These are phyloP conservation scores for Colletotrichum simmondsii DNA, from an alignment of 2,329 filamentous ascomycete genomes.

Conservation along the genomic window DNA sequence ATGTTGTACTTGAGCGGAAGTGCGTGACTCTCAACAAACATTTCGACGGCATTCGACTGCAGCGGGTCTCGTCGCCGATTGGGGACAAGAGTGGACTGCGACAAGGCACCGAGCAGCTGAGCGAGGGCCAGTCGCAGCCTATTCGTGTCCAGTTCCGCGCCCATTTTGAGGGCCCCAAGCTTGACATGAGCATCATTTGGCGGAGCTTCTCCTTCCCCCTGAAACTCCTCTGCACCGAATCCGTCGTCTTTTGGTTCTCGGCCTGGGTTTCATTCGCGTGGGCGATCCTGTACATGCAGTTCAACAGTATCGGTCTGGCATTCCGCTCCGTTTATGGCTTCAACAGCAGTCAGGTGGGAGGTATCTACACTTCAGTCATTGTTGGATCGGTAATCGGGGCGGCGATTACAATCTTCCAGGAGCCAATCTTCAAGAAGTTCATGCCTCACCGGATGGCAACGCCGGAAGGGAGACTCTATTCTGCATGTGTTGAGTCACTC, in stretches of 20 bases:
- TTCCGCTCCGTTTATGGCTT: conserved; percentile 72
- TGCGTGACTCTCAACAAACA: conserved; percentile 65
- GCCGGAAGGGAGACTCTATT: conserved; percentile 73
- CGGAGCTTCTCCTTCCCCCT: conserved; percentile 45
- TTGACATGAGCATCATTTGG: conserved; percentile 40
- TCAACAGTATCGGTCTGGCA: conserved; percentile 69
- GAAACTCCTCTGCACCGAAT: conserved; percentile 65
- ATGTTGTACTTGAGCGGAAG: conserved; percentile 71
- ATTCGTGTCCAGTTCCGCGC: conserved; percentile 1
- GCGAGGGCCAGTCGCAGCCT: background rate
- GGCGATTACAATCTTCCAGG: conserved; percentile 65
- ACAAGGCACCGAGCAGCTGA: background rate
- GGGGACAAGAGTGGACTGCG: background rate
- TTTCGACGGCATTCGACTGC: background rate
- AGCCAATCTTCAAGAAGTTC: conserved; percentile 64
- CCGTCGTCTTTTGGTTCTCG: conserved; percentile 74
- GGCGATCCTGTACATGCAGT: conserved; percentile 75
- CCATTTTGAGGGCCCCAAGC: conserved; percentile 29
- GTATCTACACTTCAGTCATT: conserved; percentile 66
- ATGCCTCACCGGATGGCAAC: conserved; percentile 44
- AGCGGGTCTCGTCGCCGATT: background rate
- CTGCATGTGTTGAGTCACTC: conserved; percentile 70
- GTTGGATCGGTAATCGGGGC: conserved; percentile 57
- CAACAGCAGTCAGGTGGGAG: conserved; percentile 66
- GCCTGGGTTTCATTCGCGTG: conserved; percentile 79